Evolutionary conservation across 208 protist genomes (phyloP), one percentile per base, ranked within the genome.

Genomic region (Acanthamoeba rhysodes): DNA sequence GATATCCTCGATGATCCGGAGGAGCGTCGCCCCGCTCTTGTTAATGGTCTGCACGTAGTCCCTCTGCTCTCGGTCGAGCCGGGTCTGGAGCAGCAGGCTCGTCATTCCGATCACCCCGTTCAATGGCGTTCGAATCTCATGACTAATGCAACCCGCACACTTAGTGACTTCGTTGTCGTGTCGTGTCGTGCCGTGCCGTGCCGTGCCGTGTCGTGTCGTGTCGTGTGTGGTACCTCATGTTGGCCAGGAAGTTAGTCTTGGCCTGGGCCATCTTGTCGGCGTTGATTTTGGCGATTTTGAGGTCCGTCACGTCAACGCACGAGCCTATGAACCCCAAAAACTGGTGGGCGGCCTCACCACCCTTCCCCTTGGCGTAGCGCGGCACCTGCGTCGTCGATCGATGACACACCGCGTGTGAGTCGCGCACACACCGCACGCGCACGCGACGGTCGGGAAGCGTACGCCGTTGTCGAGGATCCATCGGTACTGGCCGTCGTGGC

Each of bases 91-190:
- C 6, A 96, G 53, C 9, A 95, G 57, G 7, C 93, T 95, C 20
- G 74, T 91, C 90, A 96, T 95, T 34, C 95, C 95, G 62, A 96
- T 96, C 8, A 96, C 53, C 32, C 95, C 95, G 85, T 95, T 95
- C 14, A 96, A 37, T 6, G 95, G 95, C 20, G 95, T 96, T 5
- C 95, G 34, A 84, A 96, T 96, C 74, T 96, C 95, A 32, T 96
- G 95, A n/a, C 78, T 93, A 14, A 14, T 16, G 0, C 45, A 50
- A 14, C 45, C 45, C 45, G 3, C 45, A 50, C 45, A 7, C n/a
- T 48, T 9, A 48, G 45, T 48, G 45, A 48, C 45, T 48, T 48
- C 45, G 45, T 48, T 9, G n/a, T 7, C 10, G 45, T 48, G 45
- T 4, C 4, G 37, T 50, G 14, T n/a, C 55, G 22, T n/a, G 24